phyloP scores from a whole-genome alignment of 2,329 filamentous ascomycete genomes.

The Penicillium sp. region DNA sequence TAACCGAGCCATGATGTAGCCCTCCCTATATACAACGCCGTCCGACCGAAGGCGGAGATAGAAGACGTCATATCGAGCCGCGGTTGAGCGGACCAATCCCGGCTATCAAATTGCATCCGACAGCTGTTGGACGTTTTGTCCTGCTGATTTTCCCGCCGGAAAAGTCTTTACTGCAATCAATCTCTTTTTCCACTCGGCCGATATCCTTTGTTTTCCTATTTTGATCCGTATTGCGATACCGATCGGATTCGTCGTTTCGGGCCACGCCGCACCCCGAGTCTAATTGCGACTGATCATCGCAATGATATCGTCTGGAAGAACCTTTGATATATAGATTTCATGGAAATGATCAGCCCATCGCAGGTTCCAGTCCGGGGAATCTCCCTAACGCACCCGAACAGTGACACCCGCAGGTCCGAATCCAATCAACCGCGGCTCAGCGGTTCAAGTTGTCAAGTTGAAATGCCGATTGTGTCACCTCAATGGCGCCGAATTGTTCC shows the following conservation, averaged over 20 bases:
- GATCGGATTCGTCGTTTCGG: slow-evolving; percentile 11
- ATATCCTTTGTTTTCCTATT: slow-evolving; percentile 7
- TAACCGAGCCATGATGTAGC: not conserved
- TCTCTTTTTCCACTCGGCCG: slow-evolving; percentile 22
- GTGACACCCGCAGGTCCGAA: not conserved
- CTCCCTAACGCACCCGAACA: not conserved
- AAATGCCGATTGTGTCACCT: too few relatives aligned
- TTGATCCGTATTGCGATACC: not conserved
- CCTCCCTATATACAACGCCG: slow-evolving; percentile 15
- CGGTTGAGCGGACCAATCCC: slow-evolving; percentile 10
- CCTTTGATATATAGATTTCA: not conserved
- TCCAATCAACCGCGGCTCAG: not conserved
- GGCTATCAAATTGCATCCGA: slow-evolving; percentile 2
- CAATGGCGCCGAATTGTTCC: too few relatives aligned
- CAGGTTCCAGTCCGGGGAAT: not conserved
- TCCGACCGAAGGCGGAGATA: slow-evolving; percentile 21
- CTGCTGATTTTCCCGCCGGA: slow-evolving; percentile 19
- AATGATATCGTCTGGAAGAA: not conserved
- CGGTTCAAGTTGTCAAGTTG: too few relatives aligned
- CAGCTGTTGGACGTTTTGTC: not conserved
- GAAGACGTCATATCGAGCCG: slow-evolving; percentile 23
- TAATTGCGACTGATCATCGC: not conserved
- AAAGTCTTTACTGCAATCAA: too few relatives aligned
- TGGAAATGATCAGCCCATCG: not conserved
- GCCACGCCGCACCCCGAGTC: slow-evolving; percentile 21